Evolutionary conservation across 1,139 yeast genomes (phyloP).

Genomic region (Saccharomyces hybrid): DNA sequence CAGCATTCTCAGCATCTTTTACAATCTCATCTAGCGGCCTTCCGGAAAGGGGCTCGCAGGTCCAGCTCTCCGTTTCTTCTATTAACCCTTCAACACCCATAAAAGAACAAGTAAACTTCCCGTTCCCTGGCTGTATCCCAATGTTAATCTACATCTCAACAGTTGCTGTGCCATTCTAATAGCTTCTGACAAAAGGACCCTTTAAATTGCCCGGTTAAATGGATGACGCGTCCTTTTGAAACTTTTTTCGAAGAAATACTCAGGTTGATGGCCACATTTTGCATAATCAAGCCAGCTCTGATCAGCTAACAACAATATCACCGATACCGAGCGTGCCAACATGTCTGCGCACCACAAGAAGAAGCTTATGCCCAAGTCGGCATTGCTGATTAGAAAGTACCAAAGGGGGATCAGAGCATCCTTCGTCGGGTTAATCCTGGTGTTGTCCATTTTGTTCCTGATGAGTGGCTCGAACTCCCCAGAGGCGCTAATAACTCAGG

Average conservation of each 20-base stretch:
- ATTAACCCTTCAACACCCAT: background rate
- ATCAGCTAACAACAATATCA: background rate
- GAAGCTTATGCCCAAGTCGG: conserved; percentile 29
- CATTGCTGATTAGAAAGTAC: conserved; percentile 25
- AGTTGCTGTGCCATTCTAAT: background rate
- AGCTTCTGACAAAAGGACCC: background rate
- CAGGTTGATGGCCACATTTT: background rate
- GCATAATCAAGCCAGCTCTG: background rate
- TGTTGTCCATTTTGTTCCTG: conserved; percentile 22
- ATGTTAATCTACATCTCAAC: background rate
- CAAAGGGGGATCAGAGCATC: conserved; percentile 19
- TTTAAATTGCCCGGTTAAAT: background rate
- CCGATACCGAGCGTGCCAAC: background rate
- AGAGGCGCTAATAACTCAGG: background rate
- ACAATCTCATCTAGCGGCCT: conserved; percentile 14
- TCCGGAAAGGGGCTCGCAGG: conserved; percentile 14
- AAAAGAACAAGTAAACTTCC: background rate
- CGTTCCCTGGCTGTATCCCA: background rate
- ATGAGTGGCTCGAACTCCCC: conserved; percentile 11
- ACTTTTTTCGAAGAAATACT: background rate
- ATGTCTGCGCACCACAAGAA: conserved; percentile 18
- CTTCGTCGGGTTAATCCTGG: conserved; percentile 22
- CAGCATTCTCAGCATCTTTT: conserved; percentile 10
- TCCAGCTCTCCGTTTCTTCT: conserved; percentile 1
- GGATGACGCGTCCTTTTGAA: background rate